Percentiles rank a stretch among this genome's conserved stretches.
Evolutionary conservation across 257 asterid species (phyloP).

Genomic region (Anisodus tanguticus): DNA sequence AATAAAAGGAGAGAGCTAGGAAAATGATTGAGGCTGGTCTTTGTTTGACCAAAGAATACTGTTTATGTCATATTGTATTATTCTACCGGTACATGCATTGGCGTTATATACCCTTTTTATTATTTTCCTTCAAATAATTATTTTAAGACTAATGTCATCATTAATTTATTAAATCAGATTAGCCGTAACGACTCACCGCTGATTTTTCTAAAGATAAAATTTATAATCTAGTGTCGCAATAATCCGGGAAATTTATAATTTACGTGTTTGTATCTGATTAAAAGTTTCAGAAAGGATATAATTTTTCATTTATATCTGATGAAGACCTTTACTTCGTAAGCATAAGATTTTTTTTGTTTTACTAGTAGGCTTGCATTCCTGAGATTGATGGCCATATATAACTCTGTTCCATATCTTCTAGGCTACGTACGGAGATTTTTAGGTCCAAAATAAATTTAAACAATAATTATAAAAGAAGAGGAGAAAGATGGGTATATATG

Average conservation of each 20-base stretch:
- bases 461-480: too few species aligned
- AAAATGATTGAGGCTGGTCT: background rate
- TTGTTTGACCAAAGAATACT: slow-evolving; percentile 20
- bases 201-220: background rate
- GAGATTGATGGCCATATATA: background rate
- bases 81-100: slow-evolving; percentile 10
- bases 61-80: background rate
- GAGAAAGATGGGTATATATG: too few species aligned
- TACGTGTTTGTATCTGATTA: background rate
- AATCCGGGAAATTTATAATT: background rate
- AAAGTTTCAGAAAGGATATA: too few species aligned
- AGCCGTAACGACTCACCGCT: background rate
- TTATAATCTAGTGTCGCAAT: background rate
- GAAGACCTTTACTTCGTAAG: background rate
- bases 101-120: background rate
- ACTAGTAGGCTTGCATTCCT: too few species aligned
- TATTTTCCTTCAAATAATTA: background rate
- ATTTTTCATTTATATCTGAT: too few species aligned
- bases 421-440: background rate
- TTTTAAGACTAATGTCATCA: background rate
- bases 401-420: background rate
- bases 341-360: too few species aligned
- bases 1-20: slow-evolving; percentile 17
- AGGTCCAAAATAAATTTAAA: too few species aligned
- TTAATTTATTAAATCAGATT: background rate